phyloP scores from a whole-genome alignment of 179 eudicot species.

The Vitellaria paradoxa region DNA sequence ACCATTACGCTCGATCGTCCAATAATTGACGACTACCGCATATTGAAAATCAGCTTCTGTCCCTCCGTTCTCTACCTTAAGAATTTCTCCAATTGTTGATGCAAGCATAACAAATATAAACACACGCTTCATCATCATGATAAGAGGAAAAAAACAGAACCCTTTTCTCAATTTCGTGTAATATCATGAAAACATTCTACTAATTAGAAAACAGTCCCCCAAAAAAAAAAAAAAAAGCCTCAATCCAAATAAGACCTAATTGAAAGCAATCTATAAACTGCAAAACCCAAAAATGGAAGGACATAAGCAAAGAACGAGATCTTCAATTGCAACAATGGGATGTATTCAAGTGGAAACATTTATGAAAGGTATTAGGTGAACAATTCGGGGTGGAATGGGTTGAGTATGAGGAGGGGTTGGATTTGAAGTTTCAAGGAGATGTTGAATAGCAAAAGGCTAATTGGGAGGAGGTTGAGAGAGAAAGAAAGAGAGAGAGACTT shows the following conservation, averaged over 20 bases:
- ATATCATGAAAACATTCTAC: too few species aligned
- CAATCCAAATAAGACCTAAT: too few species aligned
- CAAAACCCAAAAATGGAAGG: too few species aligned
- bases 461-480: conserved; percentile 24
- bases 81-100: conserved; percentile 66
- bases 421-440: conserved; percentile 17
- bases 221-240: too few species aligned
- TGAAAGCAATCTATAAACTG: too few species aligned
- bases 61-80: conserved; percentile 44
- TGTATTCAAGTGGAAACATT: conserved; percentile 27
- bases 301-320: conserved; percentile 22
- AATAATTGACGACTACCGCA: conserved; percentile 46
- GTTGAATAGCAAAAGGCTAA: conserved; percentile 15
- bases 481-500: conserved; percentile 12
- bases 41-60: conserved; percentile 60
- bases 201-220: too few species aligned
- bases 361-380: conserved; percentile 21
- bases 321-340: conserved; percentile 22
- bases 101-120: too few species aligned
- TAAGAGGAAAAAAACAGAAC: too few species aligned
- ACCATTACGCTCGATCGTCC: conserved; percentile 55
- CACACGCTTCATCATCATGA: too few species aligned
- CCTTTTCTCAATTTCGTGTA: too few species aligned
- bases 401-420: conserved; percentile 12
- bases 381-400: conserved; percentile 18